Conservation (phyloP, 768 basidiomycete species). For the Strobilomyces echinocephalus region DNA sequence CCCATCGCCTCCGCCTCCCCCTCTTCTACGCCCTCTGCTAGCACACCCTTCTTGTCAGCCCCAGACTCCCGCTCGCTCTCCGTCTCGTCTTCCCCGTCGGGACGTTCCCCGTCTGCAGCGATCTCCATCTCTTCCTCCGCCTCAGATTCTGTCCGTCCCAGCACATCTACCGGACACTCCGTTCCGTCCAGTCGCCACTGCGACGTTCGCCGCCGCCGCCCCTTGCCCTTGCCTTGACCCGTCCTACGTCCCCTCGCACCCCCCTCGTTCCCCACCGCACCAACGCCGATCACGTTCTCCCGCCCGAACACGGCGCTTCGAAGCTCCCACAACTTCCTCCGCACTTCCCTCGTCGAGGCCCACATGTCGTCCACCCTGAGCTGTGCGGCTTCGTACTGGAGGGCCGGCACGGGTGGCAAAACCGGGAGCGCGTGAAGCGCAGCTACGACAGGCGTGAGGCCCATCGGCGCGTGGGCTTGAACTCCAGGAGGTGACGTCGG, state of each 20-base stretch:
- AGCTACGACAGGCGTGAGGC: slow-evolving; percentile 25
- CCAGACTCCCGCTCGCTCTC: slow-evolving; percentile 28
- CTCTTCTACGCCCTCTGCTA: slow-evolving; percentile 22
- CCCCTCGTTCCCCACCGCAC: slow-evolving; percentile 53
- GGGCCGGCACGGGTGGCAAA: slow-evolving; percentile 33
- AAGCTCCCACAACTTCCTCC: slow-evolving; percentile 59
- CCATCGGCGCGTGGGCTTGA: slow-evolving; percentile 2
- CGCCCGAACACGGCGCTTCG: slow-evolving; percentile 68
- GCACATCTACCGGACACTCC: slow-evolving; percentile 56
- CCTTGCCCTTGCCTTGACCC: slow-evolving; percentile 48
- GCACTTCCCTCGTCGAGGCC: slow-evolving; percentile 55
- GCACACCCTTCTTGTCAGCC: slow-evolving; percentile 9
- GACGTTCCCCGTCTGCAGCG: slow-evolving; percentile 24
- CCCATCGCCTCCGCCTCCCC: slow-evolving; percentile 57
- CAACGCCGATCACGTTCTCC: slow-evolving; percentile 42
- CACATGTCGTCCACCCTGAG: slow-evolving; percentile 63
- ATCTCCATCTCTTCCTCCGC: slow-evolving; percentile 61
- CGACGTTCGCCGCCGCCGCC: slow-evolving; percentile 33
- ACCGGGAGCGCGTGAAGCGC: slow-evolving; percentile 33
- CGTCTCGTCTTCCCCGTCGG: slow-evolving; percentile 28
- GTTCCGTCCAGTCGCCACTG: slow-evolving; percentile 69
- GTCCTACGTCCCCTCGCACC: slow-evolving; percentile 27
- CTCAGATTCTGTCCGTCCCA: slow-evolving; percentile 73
- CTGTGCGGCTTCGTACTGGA: slow-evolving; percentile 69
- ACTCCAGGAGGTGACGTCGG: background rate